phyloP scores from a whole-genome alignment of 768 basidiomycete genomes.

The Leccinum obscurum region DNA sequence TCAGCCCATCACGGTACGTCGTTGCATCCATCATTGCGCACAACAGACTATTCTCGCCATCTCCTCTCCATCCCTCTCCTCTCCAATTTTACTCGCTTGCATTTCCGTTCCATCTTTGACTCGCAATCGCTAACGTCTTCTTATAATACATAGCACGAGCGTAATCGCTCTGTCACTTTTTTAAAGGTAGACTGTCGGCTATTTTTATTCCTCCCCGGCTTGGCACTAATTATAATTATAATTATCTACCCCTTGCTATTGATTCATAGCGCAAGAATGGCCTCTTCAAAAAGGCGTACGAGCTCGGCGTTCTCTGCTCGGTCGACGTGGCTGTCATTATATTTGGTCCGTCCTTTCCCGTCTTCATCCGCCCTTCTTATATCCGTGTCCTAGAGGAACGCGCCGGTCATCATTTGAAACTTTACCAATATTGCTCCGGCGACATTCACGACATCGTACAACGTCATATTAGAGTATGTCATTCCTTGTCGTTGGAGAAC shows the following conservation, averaged over 20 bases:
- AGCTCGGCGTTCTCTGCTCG: conserved; percentile 86
- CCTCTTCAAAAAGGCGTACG: conserved; percentile 89
- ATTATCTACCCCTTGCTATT: conserved; percentile 21
- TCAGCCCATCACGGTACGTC: conserved; percentile 73
- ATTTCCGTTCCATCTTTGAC: conserved; percentile 34
- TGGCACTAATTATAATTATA: conserved; percentile 38
- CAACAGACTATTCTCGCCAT: conserved; percentile 23
- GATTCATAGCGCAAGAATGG: conserved; percentile 76
- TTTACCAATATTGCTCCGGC: conserved; percentile 78
- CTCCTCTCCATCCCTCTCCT: conserved; percentile 10
- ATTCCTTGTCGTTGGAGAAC: conserved; percentile 5
- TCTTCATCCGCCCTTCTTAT: conserved; percentile 3
- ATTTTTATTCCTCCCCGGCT: conserved; percentile 52
- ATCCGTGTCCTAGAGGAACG: conserved; percentile 57
- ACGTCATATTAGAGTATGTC: conserved; percentile 55
- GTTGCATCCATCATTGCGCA: conserved; percentile 9
- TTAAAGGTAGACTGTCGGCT: conserved; percentile 72
- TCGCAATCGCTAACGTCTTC: conserved; percentile 32
- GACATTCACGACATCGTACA: conserved; percentile 72
- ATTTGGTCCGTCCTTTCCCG: conserved; percentile 55
- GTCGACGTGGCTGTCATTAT: conserved; percentile 89
- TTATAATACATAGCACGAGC: conserved; percentile 72
- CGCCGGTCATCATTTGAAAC: conserved; percentile 75
- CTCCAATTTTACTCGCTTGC: conserved; percentile 33
- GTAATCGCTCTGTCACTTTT: conserved; percentile 90